Evolutionary conservation across 1,139 yeast genomes (phyloP).

Genomic region (Pichia sp.): DNA sequence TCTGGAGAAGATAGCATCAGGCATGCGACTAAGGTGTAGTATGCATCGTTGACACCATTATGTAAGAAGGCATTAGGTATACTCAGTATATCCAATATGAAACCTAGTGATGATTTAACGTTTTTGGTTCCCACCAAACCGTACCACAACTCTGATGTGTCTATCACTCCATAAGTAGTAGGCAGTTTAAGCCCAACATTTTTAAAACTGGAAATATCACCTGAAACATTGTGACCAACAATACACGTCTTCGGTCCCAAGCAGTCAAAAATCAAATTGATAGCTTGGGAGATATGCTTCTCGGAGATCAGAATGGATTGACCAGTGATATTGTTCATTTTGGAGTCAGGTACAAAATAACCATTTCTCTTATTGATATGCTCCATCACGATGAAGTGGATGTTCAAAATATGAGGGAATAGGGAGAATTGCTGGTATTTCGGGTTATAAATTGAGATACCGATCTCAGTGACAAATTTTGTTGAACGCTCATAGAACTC

Average conservation of each 20-base stretch:
- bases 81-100: constrained; percentile 41
- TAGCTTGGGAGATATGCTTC: constrained; percentile 32
- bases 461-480: constrained; percentile 54
- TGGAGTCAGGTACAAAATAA: constrained; percentile 55
- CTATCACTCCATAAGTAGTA: constrained; percentile 29
- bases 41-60: constrained; percentile 83
- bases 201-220: constrained; percentile 51
- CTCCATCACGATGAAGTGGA: constrained; percentile 56
- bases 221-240: constrained; percentile 65
- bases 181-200: constrained; percentile 44
- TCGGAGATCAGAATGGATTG: constrained; percentile 38
- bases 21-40: constrained; percentile 43
- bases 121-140: constrained; percentile 31
- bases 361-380: constrained; percentile 43
- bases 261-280: constrained; percentile 37
- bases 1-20: constrained; percentile 22
- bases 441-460: constrained; percentile 63
- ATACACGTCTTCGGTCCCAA: constrained; percentile 32
- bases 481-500: constrained; percentile 56
- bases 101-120: constrained; percentile 42
- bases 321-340: constrained; percentile 50
- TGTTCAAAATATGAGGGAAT: constrained; percentile 39
- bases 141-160: constrained; percentile 47
- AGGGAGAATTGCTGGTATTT: constrained; percentile 33
- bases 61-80: constrained; percentile 62